These are phyloP conservation scores for Spergularia bocconei DNA, from an alignment of 148 eudicot species.

Conservation along the genomic window DNA sequence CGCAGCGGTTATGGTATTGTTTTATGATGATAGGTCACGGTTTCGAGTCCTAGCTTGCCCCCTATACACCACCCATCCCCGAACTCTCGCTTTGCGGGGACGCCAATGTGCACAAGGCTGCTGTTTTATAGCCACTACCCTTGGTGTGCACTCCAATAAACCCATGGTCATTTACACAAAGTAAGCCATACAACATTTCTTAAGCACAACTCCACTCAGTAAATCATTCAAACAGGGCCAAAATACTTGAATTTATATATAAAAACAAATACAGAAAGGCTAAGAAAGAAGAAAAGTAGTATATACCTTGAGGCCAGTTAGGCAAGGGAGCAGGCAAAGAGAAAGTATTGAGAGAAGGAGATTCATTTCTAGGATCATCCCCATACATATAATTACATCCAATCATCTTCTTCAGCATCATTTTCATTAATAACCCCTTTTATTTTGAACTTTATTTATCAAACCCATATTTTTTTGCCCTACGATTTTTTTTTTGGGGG, in stretches of 20 bases:
- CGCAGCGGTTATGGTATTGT: too few species aligned
- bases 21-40: too few species aligned
- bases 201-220: too few species aligned
- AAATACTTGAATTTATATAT: background rate
- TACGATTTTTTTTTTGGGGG: background rate
- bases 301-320: conserved; percentile 71
- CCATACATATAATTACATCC: conserved; percentile 37
- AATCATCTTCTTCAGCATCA: conserved; percentile 29
- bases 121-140: too few species aligned
- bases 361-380: conserved; percentile 25
- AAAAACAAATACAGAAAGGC: background rate
- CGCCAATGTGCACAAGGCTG: too few species aligned
- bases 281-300: background rate
- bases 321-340: conserved; percentile 74
- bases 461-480: conserved; percentile 13
- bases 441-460: conserved; percentile 1
- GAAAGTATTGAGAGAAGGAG: conserved; percentile 38
- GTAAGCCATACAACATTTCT: too few species aligned
- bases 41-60: too few species aligned
- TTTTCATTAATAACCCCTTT: background rate
- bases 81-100: too few species aligned
- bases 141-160: too few species aligned
- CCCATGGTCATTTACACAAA: too few species aligned
- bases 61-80: too few species aligned
- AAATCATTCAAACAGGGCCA: too few species aligned